phyloP scores from a whole-genome alignment of 2,329 filamentous ascomycete genomes.

The Fusarium hostae region DNA sequence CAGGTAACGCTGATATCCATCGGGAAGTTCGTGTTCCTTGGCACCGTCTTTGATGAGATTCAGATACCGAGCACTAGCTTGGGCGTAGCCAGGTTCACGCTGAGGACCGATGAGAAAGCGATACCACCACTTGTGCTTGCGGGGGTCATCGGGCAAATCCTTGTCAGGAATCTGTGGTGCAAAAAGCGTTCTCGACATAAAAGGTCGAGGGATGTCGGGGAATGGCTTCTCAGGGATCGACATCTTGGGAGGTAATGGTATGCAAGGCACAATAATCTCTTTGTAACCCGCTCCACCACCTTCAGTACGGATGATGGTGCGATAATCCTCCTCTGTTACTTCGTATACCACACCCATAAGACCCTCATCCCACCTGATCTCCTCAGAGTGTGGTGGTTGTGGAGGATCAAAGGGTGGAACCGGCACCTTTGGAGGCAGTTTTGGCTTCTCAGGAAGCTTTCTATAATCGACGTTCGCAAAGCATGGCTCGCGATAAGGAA shows the following conservation, averaged over 20 bases:
- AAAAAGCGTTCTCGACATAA: conserved; percentile 88
- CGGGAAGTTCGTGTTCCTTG: conserved; percentile 80
- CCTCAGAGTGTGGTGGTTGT: conserved; percentile 35
- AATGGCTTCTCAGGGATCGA: conserved; percentile 71
- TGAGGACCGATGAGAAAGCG: conserved; percentile 58
- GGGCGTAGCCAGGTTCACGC: conserved; percentile 77
- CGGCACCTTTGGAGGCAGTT: conserved; percentile 49
- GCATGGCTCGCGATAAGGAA: conserved; percentile 90
- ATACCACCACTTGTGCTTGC: conserved; percentile 57
- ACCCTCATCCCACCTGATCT: conserved; percentile 75
- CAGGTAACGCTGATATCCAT: conserved; percentile 81
- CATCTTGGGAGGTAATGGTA: conserved; percentile 69
- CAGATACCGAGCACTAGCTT: conserved; percentile 86
- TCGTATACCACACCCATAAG: conserved; percentile 96
- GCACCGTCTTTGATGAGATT: conserved; percentile 83
- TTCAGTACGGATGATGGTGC: conserved; percentile 88
- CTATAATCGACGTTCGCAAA: conserved; percentile 84
- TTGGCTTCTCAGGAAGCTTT: conserved; percentile 57
- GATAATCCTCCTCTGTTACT: conserved; percentile 84
- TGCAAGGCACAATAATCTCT: conserved; percentile 83
- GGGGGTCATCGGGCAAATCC: conserved; percentile 45
- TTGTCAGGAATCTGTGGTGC: conserved; percentile 65
- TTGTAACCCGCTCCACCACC: conserved; percentile 87
- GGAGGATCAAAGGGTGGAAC: conserved; percentile 41
- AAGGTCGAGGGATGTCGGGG: conserved; percentile 66